Evolutionary conservation across 306 rosid genomes (phyloP).

Genomic region (Luffa aegyptiaca): DNA sequence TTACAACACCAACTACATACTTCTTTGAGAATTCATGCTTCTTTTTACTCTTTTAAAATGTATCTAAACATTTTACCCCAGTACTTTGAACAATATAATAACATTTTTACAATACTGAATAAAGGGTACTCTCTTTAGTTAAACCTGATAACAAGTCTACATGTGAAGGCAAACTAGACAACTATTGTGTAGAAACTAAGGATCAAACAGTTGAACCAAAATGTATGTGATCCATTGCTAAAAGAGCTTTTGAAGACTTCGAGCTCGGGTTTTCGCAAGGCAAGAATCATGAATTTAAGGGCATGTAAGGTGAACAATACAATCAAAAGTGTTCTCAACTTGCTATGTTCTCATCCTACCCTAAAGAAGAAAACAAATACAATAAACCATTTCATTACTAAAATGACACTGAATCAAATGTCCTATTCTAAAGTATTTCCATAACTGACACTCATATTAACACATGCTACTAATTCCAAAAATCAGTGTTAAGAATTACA

Average conservation of each 20-base stretch:
- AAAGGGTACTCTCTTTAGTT: too few species aligned
- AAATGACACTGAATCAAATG: not conserved
- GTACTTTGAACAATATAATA: too few species aligned
- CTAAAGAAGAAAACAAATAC: not conserved
- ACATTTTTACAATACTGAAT: too few species aligned
- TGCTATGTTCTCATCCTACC: not conserved
- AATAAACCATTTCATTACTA: not conserved
- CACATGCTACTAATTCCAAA: not conserved
- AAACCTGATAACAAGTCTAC: too few species aligned
- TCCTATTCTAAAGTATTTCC: not conserved
- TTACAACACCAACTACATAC: too few species aligned
- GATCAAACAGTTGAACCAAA: not conserved
- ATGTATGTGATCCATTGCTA: too few species aligned
- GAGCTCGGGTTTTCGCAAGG: not conserved
- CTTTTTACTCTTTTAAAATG: too few species aligned
- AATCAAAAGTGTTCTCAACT: not conserved
- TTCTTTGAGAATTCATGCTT: too few species aligned
- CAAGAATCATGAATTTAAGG: not conserved
- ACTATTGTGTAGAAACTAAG: not conserved
- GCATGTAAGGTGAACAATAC: not conserved
- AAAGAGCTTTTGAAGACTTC: not conserved
- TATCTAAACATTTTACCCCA: too few species aligned
- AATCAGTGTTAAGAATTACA: not conserved
- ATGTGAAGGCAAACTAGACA: too few species aligned
- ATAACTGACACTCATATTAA: not conserved